These are phyloP conservation scores for Phaseolus coccineus DNA, from an alignment of 331 rosid species.

Conservation along the genomic window DNA sequence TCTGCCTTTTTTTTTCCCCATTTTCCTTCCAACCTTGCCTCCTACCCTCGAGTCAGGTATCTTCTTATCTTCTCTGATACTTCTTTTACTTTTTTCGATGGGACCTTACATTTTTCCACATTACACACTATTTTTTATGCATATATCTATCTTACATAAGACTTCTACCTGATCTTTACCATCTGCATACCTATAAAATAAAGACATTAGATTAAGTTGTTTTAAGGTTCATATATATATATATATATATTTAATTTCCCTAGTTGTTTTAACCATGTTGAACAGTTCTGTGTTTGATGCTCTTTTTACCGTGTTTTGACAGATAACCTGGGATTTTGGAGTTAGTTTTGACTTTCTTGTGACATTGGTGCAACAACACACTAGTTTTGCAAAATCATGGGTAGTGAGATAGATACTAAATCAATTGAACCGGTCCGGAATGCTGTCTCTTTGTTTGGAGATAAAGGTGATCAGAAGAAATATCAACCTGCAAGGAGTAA, in stretches of 20 bases:
- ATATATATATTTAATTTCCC: not conserved
- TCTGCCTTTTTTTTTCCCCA: conserved; percentile 22
- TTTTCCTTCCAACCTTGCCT: conserved; percentile 4
- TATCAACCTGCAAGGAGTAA: conserved; percentile 35
- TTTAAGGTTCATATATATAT: not conserved
- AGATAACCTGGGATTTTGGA: not conserved
- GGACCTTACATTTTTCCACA: conserved; percentile 15
- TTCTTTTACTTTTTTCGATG: not conserved
- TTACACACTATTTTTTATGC: not conserved
- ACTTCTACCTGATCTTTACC: not conserved
- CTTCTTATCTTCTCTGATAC: conserved; percentile 34
- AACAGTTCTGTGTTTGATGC: not conserved
- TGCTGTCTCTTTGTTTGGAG: conserved; percentile 66
- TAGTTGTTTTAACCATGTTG: not conserved
- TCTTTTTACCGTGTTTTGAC: not conserved
- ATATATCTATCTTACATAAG: not conserved
- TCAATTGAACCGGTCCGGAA: conserved; percentile 72
- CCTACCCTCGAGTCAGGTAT: conserved; percentile 24
- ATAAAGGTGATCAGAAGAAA: conserved; percentile 60
- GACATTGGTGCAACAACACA: not conserved
- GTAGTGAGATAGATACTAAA: conserved; percentile 71
- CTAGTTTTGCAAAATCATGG: conserved; percentile 45
- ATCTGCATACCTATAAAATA: not conserved
- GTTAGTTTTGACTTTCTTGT: conserved; percentile 10
- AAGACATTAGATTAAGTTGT: not conserved